Conservation (phyloP, 495 filamentous ascomycete genomes). For the Penicillium crystallinum region DNA sequence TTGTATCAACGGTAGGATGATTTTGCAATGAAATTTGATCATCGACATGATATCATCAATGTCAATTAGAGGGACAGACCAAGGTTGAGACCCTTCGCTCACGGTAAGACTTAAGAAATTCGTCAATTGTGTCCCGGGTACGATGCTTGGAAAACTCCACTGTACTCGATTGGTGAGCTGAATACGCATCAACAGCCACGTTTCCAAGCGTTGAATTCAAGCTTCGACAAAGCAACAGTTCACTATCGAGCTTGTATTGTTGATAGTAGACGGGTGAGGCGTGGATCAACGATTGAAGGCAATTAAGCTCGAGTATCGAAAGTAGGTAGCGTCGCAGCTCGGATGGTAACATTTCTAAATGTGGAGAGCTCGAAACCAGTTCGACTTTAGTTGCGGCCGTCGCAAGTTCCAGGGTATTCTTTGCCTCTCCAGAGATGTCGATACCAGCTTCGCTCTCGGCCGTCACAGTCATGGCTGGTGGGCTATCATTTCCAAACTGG, state of each 20-base stretch:
- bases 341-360: conserved; percentile 11
- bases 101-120: conserved; percentile 9
- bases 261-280: conserved; percentile 25
- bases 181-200: conserved; percentile 14
- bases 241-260: conserved; percentile 21
- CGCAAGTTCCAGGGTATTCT: background rate
- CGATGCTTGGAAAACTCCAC: background rate
- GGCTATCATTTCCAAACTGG: background rate
- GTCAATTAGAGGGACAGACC: background rate
- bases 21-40: conserved; percentile 14
- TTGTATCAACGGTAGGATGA: conserved; percentile 15
- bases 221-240: conserved; percentile 1
- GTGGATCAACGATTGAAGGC: conserved; percentile 14
- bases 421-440: background rate
- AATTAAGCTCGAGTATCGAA: conserved; percentile 7
- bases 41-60: conserved; percentile 6
- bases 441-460: background rate
- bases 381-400: background rate
- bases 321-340: conserved; percentile 16
- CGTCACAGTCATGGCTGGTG: background rate
- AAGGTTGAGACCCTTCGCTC: background rate
- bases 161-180: conserved; percentile 6
- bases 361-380: background rate
- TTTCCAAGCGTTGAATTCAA: conserved; percentile 8
- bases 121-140: background rate